A percentile compares a stretch with the other conserved stretches of the same genome.
Conservation (phyloP, 805 yeast genomes). For the Kurtzmaniella cleridarum region DNA sequence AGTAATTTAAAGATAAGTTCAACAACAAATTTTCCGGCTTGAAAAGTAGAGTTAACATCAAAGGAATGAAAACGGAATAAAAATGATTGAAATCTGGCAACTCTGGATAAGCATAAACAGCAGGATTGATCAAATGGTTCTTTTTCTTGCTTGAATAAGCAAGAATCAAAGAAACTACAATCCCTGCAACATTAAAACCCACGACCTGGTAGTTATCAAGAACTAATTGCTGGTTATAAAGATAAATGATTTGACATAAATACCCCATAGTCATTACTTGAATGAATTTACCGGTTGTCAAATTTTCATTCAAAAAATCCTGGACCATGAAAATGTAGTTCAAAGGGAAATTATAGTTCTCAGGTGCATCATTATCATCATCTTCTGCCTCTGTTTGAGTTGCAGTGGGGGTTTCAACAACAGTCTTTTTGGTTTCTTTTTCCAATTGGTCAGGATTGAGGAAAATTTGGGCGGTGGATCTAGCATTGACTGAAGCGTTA, state of each 20-base stretch:
- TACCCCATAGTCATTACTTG: conserved; percentile 28
- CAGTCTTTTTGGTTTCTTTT: too few species aligned
- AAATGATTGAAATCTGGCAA: conserved; percentile 35
- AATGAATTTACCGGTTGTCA: conserved; percentile 24
- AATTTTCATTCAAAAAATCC: conserved; percentile 32
- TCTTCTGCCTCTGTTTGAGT: neutral
- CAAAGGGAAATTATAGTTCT: conserved; percentile 15
- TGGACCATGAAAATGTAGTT: conserved; percentile 26
- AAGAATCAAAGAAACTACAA: conserved; percentile 22
- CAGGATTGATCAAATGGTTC: conserved; percentile 10
- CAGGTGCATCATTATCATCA: conserved; percentile 13
- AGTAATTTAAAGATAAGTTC: conserved; percentile 33
- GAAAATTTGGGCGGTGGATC: too few species aligned
- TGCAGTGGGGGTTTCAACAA: too few species aligned
- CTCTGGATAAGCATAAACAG: conserved; percentile 12
- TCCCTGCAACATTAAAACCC: conserved; percentile 31
- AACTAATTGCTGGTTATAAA: conserved; percentile 14
- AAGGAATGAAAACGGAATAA: conserved; percentile 30
- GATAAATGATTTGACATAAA: conserved; percentile 25
- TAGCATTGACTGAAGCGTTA: too few species aligned
- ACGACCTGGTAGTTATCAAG: conserved; percentile 15
- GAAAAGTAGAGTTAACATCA: conserved; percentile 20
- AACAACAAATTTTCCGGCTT: conserved; percentile 6
- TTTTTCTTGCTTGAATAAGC: conserved; percentile 17
- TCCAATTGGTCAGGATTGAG: too few species aligned